phyloP scores from a whole-genome alignment of 2,329 filamentous ascomycete species.

The Nemania diffusa region DNA sequence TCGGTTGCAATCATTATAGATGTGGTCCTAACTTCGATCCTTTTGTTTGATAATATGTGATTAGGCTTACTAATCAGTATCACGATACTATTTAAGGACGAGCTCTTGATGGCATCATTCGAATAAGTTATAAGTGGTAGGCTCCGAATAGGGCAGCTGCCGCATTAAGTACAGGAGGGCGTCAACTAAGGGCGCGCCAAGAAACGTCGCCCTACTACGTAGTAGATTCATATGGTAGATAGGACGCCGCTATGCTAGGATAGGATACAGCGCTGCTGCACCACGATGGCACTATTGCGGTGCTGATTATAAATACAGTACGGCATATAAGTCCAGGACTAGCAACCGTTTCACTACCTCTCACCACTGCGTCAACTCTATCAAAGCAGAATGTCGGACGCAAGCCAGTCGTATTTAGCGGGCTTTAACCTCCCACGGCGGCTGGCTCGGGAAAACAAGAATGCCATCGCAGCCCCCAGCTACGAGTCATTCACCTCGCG shows the following conservation, averaged over 20 bases:
- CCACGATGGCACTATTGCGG: not conserved
- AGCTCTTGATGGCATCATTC: too few species aligned
- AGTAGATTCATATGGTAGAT: too few species aligned
- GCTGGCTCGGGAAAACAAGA: conserved; percentile 7
- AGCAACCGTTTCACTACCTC: not conserved
- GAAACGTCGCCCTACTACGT: conserved; percentile 2
- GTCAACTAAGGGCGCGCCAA: not conserved
- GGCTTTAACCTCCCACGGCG: conserved; percentile 11
- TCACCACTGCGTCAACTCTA: not conserved
- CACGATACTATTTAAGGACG: too few species aligned
- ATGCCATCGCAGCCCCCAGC: conserved; percentile 21
- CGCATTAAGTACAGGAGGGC: not conserved
- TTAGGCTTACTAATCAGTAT: too few species aligned
- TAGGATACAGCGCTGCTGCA: not conserved
- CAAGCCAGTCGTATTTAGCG: not conserved
- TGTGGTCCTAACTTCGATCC: too few species aligned
- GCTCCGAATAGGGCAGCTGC: too few species aligned
- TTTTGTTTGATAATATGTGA: too few species aligned
- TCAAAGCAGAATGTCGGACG: conserved; percentile 14
- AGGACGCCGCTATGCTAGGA: not conserved
- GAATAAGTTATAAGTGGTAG: too few species aligned
- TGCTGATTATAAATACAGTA: not conserved
- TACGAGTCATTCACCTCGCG: conserved; percentile 23
- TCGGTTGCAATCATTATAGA: conserved; percentile 51
- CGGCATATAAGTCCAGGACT: not conserved